A percentile compares a stretch with the other conserved stretches of the same genome.
phyloP scores from a whole-genome alignment of 257 asterid genomes.

The Verbascum thapsus region DNA sequence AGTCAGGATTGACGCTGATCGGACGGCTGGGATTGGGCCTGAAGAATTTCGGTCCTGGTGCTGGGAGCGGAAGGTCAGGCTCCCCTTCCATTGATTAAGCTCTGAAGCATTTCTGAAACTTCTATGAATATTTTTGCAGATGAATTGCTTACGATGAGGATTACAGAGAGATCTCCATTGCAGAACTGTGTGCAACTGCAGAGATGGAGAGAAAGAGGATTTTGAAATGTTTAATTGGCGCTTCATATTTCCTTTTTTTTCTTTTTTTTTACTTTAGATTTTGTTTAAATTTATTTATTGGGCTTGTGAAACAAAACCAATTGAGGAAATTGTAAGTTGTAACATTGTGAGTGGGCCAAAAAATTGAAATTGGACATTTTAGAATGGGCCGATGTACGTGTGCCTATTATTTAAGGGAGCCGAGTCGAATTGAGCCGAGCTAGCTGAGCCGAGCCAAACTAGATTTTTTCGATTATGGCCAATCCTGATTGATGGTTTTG shows the following conservation, averaged over 20 bases:
- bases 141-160: constrained; percentile 3
- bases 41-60: constrained; percentile 44
- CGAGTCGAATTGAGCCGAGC: too few species aligned
- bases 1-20: constrained; percentile 56
- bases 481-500: too few species aligned
- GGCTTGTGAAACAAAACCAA: too few species aligned
- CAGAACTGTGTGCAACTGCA: constrained; percentile 33
- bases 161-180: constrained; percentile 34
- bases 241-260: constrained; percentile 15
- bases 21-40: constrained; percentile 53
- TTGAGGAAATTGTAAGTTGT: too few species aligned
- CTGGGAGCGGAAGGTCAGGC: constrained; percentile 69
- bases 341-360: too few species aligned
- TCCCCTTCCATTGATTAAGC: constrained; percentile 80
- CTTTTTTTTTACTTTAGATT: not conserved
- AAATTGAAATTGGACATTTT: too few species aligned
- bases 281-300: not conserved
- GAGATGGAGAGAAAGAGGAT: constrained; percentile 14
- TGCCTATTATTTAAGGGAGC: too few species aligned
- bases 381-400: too few species aligned
- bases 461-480: too few species aligned
- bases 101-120: constrained; percentile 42
- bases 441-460: too few species aligned
- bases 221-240: constrained; percentile 40
- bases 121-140: constrained; percentile 7